Evolutionary conservation across 129 eudicot species (phyloP).

Genomic region (Glebionis coronaria): DNA sequence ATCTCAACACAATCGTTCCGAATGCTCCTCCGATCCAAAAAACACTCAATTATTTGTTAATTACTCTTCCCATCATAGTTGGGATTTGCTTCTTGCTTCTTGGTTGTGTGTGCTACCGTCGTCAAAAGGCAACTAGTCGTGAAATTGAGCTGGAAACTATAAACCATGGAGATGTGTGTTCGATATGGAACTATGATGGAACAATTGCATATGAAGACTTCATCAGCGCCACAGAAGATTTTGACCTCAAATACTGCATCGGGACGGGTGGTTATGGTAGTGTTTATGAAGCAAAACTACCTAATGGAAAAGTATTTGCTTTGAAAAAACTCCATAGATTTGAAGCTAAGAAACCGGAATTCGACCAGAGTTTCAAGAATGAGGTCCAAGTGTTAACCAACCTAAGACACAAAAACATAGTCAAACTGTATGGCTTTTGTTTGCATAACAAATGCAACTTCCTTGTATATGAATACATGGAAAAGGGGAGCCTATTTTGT

Average conservation of each 20-base stretch:
- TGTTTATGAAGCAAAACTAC: constrained; percentile 15
- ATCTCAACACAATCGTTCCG: not conserved
- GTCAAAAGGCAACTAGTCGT: not conserved
- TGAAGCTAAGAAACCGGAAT: too few relatives aligned
- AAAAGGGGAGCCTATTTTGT: constrained; percentile 40
- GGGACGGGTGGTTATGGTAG: constrained; percentile 42
- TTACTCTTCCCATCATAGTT: constrained; percentile 12
- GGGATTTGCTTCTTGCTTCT: constrained; percentile 15
- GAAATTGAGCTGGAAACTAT: not conserved
- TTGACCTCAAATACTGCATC: constrained; percentile 38
- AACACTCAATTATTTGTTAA: not conserved
- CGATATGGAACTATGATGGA: constrained; percentile 31
- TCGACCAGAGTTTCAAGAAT: too few relatives aligned
- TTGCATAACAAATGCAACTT: constrained; percentile 29
- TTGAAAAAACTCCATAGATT: too few relatives aligned
- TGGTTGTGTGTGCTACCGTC: not conserved
- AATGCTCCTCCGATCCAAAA: not conserved
- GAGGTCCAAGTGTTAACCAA: constrained; percentile 22
- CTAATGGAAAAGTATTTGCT: too few relatives aligned
- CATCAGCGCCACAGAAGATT: constrained; percentile 33
- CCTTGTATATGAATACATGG: constrained; percentile 41
- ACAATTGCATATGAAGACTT: constrained; percentile 32
- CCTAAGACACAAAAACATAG: constrained; percentile 31
- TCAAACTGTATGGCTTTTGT: constrained; percentile 37
- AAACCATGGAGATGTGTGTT: constrained; percentile 26